phyloP scores from a whole-genome alignment of 805 yeast genomes.

The Hanseniaspora singularis region DNA sequence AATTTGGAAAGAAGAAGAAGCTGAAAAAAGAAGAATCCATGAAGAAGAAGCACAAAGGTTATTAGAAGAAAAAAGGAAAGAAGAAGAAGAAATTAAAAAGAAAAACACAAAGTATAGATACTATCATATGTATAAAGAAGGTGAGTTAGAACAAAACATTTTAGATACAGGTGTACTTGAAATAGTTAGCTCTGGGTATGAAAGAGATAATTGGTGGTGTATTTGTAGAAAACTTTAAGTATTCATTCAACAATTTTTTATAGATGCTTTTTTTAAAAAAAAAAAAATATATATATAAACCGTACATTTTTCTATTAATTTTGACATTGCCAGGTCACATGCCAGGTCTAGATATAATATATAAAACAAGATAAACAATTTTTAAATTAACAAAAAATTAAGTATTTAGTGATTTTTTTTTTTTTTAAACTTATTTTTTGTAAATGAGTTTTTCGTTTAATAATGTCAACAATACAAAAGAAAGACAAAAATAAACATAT shows the following conservation, averaged over 20 bases:
- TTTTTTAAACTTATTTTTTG: no score
- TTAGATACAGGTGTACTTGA: constrained; percentile 50
- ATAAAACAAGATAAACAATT: no score
- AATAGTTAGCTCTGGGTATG: constrained; percentile 68
- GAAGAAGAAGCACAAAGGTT: constrained; percentile 19
- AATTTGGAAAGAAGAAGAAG: constrained; percentile 25
- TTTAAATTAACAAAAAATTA: no score
- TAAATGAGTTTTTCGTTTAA: no score
- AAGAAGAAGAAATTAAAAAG: constrained; percentile 21
- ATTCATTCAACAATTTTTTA: not conserved
- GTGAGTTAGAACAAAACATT: constrained; percentile 70
- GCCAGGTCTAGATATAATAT: no score
- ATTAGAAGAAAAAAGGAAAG: constrained; percentile 18
- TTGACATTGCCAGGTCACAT: no score
- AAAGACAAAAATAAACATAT: not conserved
- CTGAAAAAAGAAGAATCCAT: constrained; percentile 18
- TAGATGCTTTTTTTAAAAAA: not conserved
- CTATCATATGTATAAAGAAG: constrained; percentile 75
- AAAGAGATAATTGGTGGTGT: constrained; percentile 90
- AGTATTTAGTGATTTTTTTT: no score
- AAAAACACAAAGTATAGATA: constrained; percentile 62
- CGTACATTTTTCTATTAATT: no score
- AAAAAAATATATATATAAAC: not conserved
- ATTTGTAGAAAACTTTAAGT: constrained; percentile 31
- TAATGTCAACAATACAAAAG: no score